Evolutionary conservation across 2,329 filamentous ascomycete genomes (phyloP).

Genomic region (Cercospora canescens): DNA sequence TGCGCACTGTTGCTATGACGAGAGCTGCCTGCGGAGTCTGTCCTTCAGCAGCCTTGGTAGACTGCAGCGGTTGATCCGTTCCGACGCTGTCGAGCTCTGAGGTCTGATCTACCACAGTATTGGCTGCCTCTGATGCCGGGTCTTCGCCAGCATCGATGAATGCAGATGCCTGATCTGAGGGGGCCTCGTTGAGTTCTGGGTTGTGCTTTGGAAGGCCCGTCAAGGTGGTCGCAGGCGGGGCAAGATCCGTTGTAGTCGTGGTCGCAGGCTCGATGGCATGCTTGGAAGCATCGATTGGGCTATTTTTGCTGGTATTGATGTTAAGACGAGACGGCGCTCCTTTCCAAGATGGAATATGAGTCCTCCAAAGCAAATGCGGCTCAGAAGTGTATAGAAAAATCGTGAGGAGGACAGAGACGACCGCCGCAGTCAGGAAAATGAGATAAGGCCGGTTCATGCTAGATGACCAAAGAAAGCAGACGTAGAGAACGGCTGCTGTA

Average conservation of each 20-base stretch:
- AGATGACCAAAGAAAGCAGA: neutral
- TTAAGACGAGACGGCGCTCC: neutral
- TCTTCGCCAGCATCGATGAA: neutral
- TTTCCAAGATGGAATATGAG: neutral
- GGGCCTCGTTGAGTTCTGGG: neutral
- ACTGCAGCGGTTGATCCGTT: neutral
- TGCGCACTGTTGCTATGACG: slow-evolving; percentile 20
- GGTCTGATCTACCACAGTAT: neutral
- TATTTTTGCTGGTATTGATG: neutral
- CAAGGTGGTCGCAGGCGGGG: neutral
- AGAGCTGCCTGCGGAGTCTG: neutral
- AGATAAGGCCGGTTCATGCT: slow-evolving; percentile 7
- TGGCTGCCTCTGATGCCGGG: neutral
- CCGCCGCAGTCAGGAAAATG: slow-evolving; percentile 7
- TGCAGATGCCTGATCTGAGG: neutral
- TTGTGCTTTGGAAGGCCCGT: neutral
- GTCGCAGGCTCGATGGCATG: neutral
- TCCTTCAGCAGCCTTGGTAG: neutral
- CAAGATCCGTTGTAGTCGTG: neutral
- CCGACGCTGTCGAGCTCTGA: neutral
- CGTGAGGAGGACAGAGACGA: slow-evolving; percentile 4
- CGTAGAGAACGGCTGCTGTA: neutral
- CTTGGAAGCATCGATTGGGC: neutral
- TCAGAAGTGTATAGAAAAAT: slow-evolving; percentile 2
- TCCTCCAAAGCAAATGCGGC: neutral